Base-by-base conservation (phyloP, 2,329 filamentous ascomycete species). In the Fusarium gaditjirri region DNA sequence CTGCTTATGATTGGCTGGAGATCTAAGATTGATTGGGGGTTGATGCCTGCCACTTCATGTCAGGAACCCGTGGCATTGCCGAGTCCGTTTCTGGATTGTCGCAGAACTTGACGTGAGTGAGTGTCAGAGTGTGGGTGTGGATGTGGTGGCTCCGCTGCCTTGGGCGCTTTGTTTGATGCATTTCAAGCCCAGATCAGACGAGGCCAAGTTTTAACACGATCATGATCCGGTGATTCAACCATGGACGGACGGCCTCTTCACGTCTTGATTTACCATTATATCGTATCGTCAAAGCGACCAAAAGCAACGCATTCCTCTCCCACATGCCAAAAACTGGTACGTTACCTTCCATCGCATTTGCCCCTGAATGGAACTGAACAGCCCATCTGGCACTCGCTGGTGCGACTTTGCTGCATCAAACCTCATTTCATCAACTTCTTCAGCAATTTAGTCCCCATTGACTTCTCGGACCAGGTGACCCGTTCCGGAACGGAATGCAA, bases 21-120 rank as follows among this genome's bases (percentile, higher is more conserved):
- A 6, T 14, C 17, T 11, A 19, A 46, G 13, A 46, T 50, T 71
- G 65, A 59, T 65, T 65, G 36, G 69, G 14, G 8, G 21, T 36
- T 13, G 35, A 57, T 63, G 61, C 70, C 39, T 57, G 66, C 57
- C n/a, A n/a, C 31, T 53, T 56, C 57, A 70, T 72, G 70, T 50
- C 70, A 72, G 70, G 70, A 72, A 72, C 70, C 70, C 70, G 60
- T 72, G 41, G 68, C 65, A 61, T 29, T 53, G 57, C 55, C 47
- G 44, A 60, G 38, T 65, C 65, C 47, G 65, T 70, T 73, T 66
- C 65, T 66, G 55, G 70, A 58, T 27, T 59, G 70, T 72, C 70
- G 70, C 65, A 72, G 70, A 60, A 64, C 27, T 49, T 23, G 35
- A 29, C 53, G 56, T 43, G 36, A 29, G 25, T 39, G 61, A 39